Conservation (phyloP, 2,329 filamentous ascomycete species). For the Hymenoscyphus infarciens region DNA sequence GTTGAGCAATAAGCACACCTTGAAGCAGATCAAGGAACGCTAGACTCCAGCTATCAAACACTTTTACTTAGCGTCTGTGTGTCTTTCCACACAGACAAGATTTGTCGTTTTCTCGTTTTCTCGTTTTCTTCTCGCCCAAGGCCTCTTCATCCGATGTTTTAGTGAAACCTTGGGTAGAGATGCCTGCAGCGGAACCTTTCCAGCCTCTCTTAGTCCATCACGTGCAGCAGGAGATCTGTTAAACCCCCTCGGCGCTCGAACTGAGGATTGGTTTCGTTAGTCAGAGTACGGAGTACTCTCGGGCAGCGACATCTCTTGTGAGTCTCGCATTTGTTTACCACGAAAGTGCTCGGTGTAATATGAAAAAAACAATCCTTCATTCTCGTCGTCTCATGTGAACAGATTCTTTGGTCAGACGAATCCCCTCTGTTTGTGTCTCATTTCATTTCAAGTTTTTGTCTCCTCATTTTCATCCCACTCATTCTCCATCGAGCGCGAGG, state of each 20-base stretch:
- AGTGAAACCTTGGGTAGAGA: conserved; percentile 12
- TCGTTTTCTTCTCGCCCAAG: not conserved
- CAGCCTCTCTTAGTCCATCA: not conserved
- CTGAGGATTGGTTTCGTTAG: not conserved
- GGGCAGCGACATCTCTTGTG: conserved; percentile 5
- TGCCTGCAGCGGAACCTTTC: not conserved
- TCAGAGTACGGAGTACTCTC: not conserved
- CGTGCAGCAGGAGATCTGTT: not conserved
- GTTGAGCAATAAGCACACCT: conserved; percentile 8
- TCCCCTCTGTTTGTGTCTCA: conserved; percentile 5
- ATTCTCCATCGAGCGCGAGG: not conserved
- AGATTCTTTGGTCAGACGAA: conserved; percentile 1
- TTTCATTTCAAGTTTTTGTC: not conserved
- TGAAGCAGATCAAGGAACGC: conserved; percentile 20
- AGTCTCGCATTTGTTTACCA: conserved; percentile 4
- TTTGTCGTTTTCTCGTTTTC: not conserved
- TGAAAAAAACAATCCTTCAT: not conserved
- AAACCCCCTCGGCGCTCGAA: not conserved
- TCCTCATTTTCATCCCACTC: not conserved
- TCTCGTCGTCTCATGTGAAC: conserved; percentile 8
- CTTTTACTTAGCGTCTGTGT: conserved; percentile 7
- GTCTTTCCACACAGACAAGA: not conserved
- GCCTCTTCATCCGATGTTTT: conserved; percentile 16
- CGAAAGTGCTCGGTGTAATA: not conserved
- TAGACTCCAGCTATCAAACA: conserved; percentile 20